Percentiles rank a stretch among this genome's conserved stretches.
These are phyloP conservation scores for Flaveria bidentis DNA, from an alignment of 129 eudicot genomes.

Conservation along the genomic window DNA sequence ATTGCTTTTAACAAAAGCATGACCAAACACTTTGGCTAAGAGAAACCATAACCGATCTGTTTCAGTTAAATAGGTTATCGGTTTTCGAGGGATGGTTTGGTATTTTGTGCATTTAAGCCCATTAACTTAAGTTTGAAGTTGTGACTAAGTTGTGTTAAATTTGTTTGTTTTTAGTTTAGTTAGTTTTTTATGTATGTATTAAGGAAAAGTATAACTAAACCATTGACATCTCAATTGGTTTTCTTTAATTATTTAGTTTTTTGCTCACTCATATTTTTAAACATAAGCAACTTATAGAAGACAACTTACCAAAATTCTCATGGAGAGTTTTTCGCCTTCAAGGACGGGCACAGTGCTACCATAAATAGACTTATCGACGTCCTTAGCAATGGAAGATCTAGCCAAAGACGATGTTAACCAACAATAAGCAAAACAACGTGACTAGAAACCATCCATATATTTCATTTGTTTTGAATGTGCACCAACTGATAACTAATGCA, in stretches of 20 bases:
- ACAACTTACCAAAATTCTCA: conserved; percentile 65
- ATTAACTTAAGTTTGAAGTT: background rate
- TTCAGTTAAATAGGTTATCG: background rate
- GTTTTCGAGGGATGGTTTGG: background rate
- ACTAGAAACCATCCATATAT: background rate
- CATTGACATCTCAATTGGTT: background rate
- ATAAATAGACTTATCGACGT: conserved; percentile 59
- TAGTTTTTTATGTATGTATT: background rate
- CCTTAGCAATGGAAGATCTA: conserved; percentile 74
- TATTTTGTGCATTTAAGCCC: too few relatives aligned
- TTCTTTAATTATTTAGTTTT: background rate
- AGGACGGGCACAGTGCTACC: conserved; percentile 81
- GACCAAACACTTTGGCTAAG: background rate
- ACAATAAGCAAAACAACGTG: background rate
- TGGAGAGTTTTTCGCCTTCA: conserved; percentile 61
- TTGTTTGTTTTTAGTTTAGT: background rate
- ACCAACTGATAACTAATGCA: background rate
- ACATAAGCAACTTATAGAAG: background rate
- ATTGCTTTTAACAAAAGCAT: background rate
- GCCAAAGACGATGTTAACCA: background rate
- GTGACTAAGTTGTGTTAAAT: background rate
- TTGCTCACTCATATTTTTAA: background rate
- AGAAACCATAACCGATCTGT: background rate
- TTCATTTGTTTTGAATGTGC: background rate
- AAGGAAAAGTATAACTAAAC: background rate